phyloP scores from a whole-genome alignment of 257 asterid genomes.

The Forsythia suspensa region DNA sequence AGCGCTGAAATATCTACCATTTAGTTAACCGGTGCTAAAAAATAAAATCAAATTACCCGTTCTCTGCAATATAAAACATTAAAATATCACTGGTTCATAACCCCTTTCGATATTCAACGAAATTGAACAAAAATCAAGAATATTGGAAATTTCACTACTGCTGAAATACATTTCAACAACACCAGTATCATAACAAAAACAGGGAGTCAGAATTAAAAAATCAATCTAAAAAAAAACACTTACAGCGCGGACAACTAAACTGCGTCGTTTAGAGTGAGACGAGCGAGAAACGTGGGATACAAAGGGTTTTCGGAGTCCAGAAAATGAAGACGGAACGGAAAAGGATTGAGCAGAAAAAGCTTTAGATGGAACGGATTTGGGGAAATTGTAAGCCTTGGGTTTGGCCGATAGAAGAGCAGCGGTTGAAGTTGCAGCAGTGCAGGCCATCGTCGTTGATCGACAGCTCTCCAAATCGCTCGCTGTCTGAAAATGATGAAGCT shows the following conservation, averaged over 20 bases:
- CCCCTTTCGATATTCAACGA: not conserved
- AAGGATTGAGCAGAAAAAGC: constrained; percentile 35
- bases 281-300: constrained; percentile 39
- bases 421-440: constrained; percentile 56
- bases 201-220: not conserved
- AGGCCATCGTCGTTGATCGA: constrained; percentile 46
- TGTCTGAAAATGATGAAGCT: not conserved
- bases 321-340: constrained; percentile 50
- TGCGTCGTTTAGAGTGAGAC: constrained; percentile 35
- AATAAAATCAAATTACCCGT: not conserved
- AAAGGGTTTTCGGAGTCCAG: constrained; percentile 43
- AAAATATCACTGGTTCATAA: not conserved
- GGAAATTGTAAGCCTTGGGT: constrained; percentile 47
- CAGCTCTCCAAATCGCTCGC: not conserved
- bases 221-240: constrained; percentile 22
- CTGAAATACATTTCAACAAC: not conserved
- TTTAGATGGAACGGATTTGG: constrained; percentile 28
- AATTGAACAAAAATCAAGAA: not conserved
- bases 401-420: constrained; percentile 50
- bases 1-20: not conserved
- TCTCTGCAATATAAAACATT: not conserved
- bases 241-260: constrained; percentile 56
- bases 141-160: not conserved
- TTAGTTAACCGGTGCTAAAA: not conserved
- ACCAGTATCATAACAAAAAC: not conserved